Conservation (phyloP, 108 stramenopile genomes). For the Pseudonitzschia pungens region DNA sequence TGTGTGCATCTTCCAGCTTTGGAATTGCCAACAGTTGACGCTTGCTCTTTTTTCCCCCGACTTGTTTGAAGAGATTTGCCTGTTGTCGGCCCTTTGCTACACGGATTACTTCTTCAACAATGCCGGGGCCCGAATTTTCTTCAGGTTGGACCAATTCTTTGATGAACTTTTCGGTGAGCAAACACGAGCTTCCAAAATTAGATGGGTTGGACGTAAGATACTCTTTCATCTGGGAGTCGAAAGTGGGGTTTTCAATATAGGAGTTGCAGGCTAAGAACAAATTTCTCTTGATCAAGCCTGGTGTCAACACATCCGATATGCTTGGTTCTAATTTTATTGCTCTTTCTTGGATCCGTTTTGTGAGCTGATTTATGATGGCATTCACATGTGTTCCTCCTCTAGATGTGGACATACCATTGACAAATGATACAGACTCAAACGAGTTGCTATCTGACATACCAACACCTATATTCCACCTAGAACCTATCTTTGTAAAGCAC, state of each 20-base stretch:
- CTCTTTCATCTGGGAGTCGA: constrained; percentile 99
- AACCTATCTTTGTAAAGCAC: constrained; percentile 69
- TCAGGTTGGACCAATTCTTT: constrained; percentile 48
- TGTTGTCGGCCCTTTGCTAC: constrained; percentile 62
- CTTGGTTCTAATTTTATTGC: constrained; percentile 53
- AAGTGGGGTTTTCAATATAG: constrained; percentile 96
- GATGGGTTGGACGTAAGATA: constrained; percentile 82
- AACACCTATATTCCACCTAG: constrained; percentile 75
- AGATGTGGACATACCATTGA: constrained; percentile 87
- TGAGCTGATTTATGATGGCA: constrained; percentile 66
- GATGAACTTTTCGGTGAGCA: constrained; percentile 51
- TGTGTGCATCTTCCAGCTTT: constrained; percentile 93
- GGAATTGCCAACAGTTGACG: constrained; percentile 72
- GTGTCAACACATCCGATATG: constrained; percentile 47
- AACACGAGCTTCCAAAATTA: constrained; percentile 79
- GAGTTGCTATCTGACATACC: constrained; percentile 58
- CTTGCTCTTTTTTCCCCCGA: constrained; percentile 64
- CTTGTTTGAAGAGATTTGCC: constrained; percentile 60
- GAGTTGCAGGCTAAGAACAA: constrained; percentile 91
- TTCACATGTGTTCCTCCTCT: constrained; percentile 91
- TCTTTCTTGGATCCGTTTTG: constrained; percentile 63
- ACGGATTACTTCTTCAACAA: constrained; percentile 67
- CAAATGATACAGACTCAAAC: constrained; percentile 78
- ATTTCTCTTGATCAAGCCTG: constrained; percentile 83
- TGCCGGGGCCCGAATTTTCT: constrained; percentile 67